Evolutionary conservation across 805 yeast genomes (phyloP).

Genomic region (Lipomyces oligophaga): DNA sequence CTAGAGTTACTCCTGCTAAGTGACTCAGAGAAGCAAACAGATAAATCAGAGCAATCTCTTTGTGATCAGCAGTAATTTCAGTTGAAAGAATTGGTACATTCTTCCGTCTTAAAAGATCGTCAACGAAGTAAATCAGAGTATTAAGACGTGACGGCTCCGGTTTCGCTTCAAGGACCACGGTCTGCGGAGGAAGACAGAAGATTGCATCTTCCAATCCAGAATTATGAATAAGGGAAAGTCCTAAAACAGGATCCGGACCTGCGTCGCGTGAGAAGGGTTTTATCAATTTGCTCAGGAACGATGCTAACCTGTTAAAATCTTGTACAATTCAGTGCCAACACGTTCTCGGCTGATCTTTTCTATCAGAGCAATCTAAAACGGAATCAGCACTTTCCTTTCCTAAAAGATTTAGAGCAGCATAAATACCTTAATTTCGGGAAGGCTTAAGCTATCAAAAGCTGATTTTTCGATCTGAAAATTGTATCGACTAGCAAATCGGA

Average conservation of each 20-base stretch:
- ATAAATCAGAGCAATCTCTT: constrained; percentile 42
- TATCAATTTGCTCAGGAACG: no score
- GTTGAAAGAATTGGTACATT: constrained; percentile 9
- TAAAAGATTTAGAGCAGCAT: neutral
- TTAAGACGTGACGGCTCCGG: neutral
- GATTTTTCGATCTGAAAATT: constrained; percentile 59
- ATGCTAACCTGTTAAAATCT: constrained; percentile 59
- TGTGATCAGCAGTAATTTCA: constrained; percentile 10
- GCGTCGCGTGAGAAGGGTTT: neutral
- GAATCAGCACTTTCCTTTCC: neutral
- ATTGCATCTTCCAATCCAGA: constrained; percentile 14
- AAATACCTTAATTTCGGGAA: constrained; percentile 47
- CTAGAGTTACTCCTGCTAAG: no score
- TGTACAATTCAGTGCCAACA: constrained; percentile 78
- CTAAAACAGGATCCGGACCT: constrained; percentile 26
- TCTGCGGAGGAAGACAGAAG: constrained; percentile 20
- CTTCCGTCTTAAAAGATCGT: neutral
- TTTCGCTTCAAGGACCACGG: neutral
- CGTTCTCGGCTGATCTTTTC: constrained; percentile 85
- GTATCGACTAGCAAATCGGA: constrained; percentile 81
- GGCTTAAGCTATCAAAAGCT: constrained; percentile 56
- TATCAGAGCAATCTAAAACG: constrained; percentile 44
- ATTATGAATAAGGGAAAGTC: constrained; percentile 26
- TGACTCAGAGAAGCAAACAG: constrained; percentile 49
- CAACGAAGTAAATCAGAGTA: neutral